Evolutionary conservation across 164 flowering plant genomes (phyloP), one percentile per base, ranked within the genome.

Genomic region (Sedum album): DNA sequence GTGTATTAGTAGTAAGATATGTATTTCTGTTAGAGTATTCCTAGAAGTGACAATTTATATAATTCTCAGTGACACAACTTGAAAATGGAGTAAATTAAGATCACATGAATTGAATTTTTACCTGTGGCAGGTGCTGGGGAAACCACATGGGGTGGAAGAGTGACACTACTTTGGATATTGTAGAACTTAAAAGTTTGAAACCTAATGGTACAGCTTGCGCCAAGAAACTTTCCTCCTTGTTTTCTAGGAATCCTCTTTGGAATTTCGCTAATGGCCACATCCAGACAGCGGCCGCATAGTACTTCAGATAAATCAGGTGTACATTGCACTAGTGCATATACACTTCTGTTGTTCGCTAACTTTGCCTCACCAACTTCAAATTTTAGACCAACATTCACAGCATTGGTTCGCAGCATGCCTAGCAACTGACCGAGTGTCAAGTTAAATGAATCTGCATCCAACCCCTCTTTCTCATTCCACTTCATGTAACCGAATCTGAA

Each of bases 131-230:
- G 73, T 5, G 73, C 41, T 60, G 20, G 15, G 33, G 71, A 31
- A 28, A 33, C 31, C 2, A 74, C 35, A 15, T 72, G n/a, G 23
- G 72, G 73, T 5, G 78, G 51, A 26, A 62, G 25, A 4, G 61
- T 14, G 5, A 35, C 62, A 28, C 33, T 28, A 33, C 62, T 31
- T 31, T 41, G 28, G 21, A 68, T 42, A 1, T 69, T 63, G 46
- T 71, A 78, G 66, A 82, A 82, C 20, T 28, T n/a, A 23, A 71
- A 49, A 5, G 23, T 20, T 73, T 84, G 82, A 35, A 48, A 84
- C 62, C 83, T 71, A 8, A 81, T 5, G 36, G 69, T 70, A 72
- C 88, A 84, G 66, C 81, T 79, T 0, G 82, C 75, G 2, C 36
- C 9, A n/a, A 73, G 1, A 23, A 67, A 74, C 78, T n/a, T 4